Percentiles rank a stretch among this genome's conserved stretches.
These are phyloP conservation scores for Nyssa sinensis DNA, from an alignment of 148 eudicot genomes.

Conservation along the genomic window DNA sequence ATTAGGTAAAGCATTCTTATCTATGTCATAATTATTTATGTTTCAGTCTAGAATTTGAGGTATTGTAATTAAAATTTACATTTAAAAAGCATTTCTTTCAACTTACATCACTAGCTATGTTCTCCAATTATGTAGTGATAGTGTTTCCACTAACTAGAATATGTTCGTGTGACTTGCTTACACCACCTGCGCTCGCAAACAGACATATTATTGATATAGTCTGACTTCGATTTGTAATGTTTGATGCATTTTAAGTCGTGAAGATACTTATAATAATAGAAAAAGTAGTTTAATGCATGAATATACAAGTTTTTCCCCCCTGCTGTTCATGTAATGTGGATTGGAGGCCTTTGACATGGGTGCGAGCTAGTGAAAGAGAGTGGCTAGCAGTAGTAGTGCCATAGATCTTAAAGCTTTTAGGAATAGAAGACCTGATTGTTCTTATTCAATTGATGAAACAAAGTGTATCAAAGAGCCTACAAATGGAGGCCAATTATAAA, in stretches of 20 bases:
- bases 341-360: too few relatives aligned
- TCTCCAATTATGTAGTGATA: not conserved
- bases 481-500: not conserved
- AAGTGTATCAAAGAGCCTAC: not conserved
- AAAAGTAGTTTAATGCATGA: too few relatives aligned
- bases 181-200: not conserved
- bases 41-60: not conserved
- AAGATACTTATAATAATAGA: too few relatives aligned
- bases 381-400: not conserved
- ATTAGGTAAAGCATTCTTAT: not conserved
- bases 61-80: too few relatives aligned
- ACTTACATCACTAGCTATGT: not conserved
- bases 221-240: too few relatives aligned
- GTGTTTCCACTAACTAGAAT: not conserved
- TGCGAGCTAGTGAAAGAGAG: too few relatives aligned
- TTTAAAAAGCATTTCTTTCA: not conserved
- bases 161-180: not conserved
- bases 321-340: too few relatives aligned
- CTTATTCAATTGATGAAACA: not conserved
- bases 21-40: not conserved
- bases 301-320: too few relatives aligned
- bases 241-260: too few relatives aligned
- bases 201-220: not conserved
- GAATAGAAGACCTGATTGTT: too few relatives aligned
- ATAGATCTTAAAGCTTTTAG: not conserved